These are phyloP conservation scores for Neurospora sp. DNA, from an alignment of 495 filamentous ascomycete genomes.

Conservation along the genomic window DNA sequence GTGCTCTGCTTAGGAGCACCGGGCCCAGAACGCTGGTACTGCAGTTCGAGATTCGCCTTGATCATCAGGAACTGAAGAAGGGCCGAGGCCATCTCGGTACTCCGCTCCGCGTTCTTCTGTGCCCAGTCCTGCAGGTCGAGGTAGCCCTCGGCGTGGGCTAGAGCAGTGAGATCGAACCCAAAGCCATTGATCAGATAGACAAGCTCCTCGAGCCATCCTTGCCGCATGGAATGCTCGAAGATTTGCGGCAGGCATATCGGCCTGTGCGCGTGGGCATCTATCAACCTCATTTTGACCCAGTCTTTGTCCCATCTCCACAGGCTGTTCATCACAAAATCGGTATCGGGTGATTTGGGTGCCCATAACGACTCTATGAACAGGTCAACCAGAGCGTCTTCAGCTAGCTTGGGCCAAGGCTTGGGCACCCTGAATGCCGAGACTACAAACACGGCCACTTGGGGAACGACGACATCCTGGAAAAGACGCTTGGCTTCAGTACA, in stretches of 20 bases:
- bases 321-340: slow-evolving; percentile 77
- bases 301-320: slow-evolving; percentile 78
- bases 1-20: slow-evolving; percentile 40
- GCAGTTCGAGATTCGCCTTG: slow-evolving; percentile 74
- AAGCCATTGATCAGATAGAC: slow-evolving; percentile 66
- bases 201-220: slow-evolving; percentile 74
- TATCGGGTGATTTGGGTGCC: slow-evolving; percentile 37
- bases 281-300: slow-evolving; percentile 70
- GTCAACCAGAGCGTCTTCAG: slow-evolving; percentile 42
- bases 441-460: slow-evolving; percentile 64
- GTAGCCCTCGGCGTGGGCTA: slow-evolving; percentile 72
- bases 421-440: slow-evolving; percentile 61
- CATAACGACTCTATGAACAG: slow-evolving; percentile 41
- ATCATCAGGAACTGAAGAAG: slow-evolving; percentile 66
- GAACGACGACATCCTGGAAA: slow-evolving; percentile 56
- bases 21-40: slow-evolving; percentile 36
- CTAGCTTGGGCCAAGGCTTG: slow-evolving; percentile 44
- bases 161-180: slow-evolving; percentile 77
- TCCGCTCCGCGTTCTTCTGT: slow-evolving; percentile 50
- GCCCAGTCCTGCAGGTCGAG: slow-evolving; percentile 80
- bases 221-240: slow-evolving; percentile 67
- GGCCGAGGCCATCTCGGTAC: slow-evolving; percentile 48
- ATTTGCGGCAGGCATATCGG: slow-evolving; percentile 67
- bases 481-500: slow-evolving; percentile 56
- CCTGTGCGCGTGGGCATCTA: slow-evolving; percentile 67